A percentile compares a stretch with the other conserved stretches of the same genome.
phyloP scores from a whole-genome alignment of 2,329 filamentous ascomycete species.

The Ceratocystiopsis brevicomis region DNA sequence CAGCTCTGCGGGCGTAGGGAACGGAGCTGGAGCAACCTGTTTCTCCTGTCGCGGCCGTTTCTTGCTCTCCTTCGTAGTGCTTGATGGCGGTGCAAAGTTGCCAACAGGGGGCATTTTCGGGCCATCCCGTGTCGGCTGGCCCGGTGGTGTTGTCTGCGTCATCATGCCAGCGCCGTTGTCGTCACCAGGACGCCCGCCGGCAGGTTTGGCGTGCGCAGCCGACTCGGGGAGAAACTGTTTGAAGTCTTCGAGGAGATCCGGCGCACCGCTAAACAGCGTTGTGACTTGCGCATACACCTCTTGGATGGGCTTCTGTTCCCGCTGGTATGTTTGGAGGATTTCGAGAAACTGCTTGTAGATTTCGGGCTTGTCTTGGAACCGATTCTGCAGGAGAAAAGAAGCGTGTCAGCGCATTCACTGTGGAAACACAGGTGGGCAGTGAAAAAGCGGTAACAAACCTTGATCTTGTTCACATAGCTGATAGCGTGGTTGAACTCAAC shows the following conservation, averaged over 20 bases:
- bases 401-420: neutral
- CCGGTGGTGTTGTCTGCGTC: slow-evolving; percentile 36
- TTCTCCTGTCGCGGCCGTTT: slow-evolving; percentile 55
- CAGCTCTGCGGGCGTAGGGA: slow-evolving; percentile 23
- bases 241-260: slow-evolving; percentile 91
- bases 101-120: slow-evolving; percentile 85
- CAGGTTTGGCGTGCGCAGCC: slow-evolving; percentile 37
- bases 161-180: slow-evolving; percentile 33
- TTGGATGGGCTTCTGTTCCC: slow-evolving; percentile 94
- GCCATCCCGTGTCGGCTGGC: slow-evolving; percentile 30
- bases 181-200: slow-evolving; percentile 43
- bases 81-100: slow-evolving; percentile 70
- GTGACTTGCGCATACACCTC: slow-evolving; percentile 97
- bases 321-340: slow-evolving; percentile 93
- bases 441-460: slow-evolving; percentile 37
- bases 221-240: slow-evolving; percentile 97
- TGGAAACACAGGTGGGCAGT: neutral
- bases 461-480: slow-evolving; percentile 99
- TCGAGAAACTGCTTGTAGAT: slow-evolving; percentile 99
- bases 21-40: slow-evolving; percentile 25
- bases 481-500: slow-evolving; percentile 99
- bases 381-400: slow-evolving; percentile 42
- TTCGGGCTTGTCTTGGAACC: slow-evolving; percentile 87
- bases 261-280: slow-evolving; percentile 76
- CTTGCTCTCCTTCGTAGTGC: slow-evolving; percentile 76